Conservation (phyloP, 441 rosid genomes). For the Erodium texanum region DNA sequence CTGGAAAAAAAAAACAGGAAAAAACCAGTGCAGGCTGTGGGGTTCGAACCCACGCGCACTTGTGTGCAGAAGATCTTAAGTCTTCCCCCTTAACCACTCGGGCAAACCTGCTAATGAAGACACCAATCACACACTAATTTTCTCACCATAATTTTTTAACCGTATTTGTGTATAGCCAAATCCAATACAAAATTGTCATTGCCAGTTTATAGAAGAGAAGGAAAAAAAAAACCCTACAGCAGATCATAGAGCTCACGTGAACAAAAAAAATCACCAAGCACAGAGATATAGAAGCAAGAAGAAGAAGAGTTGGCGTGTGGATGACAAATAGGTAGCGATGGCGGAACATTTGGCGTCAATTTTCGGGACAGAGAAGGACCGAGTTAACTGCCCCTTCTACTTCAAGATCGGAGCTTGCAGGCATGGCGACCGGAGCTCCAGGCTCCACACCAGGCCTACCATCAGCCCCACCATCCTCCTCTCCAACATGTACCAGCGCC, state of each 20-base stretch:
- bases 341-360: conserved; percentile 74
- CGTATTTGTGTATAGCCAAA: too few species aligned
- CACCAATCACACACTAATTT: too few species aligned
- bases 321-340: too few species aligned
- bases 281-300: too few species aligned
- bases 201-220: too few species aligned
- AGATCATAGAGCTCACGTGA: too few species aligned
- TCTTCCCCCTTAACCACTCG: conserved; percentile 98
- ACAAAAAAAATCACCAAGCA: too few species aligned
- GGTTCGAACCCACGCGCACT: conserved; percentile 99
- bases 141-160: too few species aligned
- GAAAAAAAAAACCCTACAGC: too few species aligned
- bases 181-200: too few species aligned
- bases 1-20: too few species aligned
- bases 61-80: conserved; percentile 92
- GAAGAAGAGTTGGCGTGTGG: too few species aligned
- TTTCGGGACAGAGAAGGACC: conserved; percentile 62
- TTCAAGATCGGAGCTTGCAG: conserved; percentile 58
- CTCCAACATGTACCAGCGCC: conserved; percentile 52
- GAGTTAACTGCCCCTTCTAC: conserved; percentile 67
- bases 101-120: conserved; percentile 64
- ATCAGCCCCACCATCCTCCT: conserved; percentile 46
- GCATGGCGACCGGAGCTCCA: conserved; percentile 50
- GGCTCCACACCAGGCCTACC: conserved; percentile 51
- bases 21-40: conserved; percentile 57